Conservation (phyloP, 2,329 filamentous ascomycete species). For the Apiospora aurea region DNA sequence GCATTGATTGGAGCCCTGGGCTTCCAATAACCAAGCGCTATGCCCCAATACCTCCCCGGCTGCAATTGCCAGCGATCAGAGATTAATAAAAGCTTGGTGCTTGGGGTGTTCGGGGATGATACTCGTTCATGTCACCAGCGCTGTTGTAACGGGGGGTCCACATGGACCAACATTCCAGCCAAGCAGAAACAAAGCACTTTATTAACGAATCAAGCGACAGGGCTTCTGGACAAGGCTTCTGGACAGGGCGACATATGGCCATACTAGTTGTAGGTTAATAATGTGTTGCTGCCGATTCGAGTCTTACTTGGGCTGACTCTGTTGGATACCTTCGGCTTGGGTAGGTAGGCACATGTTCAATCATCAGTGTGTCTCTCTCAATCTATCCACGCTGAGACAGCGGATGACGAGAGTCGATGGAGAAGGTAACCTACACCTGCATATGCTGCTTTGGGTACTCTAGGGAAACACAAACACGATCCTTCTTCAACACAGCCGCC, state of each 20-base stretch:
- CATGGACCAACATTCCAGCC: constrained; percentile 9
- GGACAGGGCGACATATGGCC: neutral
- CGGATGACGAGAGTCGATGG: neutral
- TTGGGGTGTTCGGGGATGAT: neutral
- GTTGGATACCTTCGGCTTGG: neutral
- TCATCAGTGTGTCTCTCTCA: neutral
- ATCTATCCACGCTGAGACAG: neutral
- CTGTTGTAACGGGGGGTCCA: constrained; percentile 7
- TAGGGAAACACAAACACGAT: neutral
- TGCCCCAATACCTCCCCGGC: neutral
- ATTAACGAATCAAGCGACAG: neutral
- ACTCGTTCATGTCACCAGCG: constrained; percentile 13
- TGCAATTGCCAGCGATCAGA: constrained; percentile 15
- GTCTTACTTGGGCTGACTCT: neutral
- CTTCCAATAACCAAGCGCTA: neutral
- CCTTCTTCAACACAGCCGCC: neutral
- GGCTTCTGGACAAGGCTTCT: no score
- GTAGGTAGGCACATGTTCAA: neutral
- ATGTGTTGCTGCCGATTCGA: neutral
- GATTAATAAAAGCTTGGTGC: constrained; percentile 13
- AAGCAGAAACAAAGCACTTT: constrained; percentile 18
- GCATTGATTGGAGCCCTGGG: constrained; percentile 6
- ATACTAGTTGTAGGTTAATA: constrained; percentile 5
- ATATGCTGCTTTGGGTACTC: neutral
- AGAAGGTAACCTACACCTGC: neutral